A percentile compares a stretch with the other conserved stretches of the same genome.
Conservation (phyloP, 1,284 basidiomycete genomes). For the Apiotrichum gracile region DNA sequence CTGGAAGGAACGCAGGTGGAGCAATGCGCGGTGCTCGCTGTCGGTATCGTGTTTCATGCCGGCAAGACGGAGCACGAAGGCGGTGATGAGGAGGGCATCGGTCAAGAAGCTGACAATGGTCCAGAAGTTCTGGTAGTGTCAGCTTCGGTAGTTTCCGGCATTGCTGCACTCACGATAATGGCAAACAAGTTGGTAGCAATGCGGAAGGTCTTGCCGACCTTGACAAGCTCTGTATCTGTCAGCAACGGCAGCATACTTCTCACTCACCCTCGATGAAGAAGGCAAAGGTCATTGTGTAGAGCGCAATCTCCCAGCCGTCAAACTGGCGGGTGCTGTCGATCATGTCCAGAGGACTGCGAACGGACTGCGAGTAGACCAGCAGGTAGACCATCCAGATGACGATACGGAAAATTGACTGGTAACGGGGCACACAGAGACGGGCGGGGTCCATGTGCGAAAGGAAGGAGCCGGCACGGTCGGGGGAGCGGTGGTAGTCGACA, state of each 20-base stretch:
- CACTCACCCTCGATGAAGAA: slow-evolving; percentile 78
- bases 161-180: slow-evolving; percentile 28
- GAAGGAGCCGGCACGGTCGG: slow-evolving; percentile 51
- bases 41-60: slow-evolving; percentile 55
- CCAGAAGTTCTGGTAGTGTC: slow-evolving; percentile 62
- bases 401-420: slow-evolving; percentile 49
- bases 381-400: slow-evolving; percentile 78
- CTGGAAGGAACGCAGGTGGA: slow-evolving; percentile 73
- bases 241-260: not conserved
- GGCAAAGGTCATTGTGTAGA: slow-evolving; percentile 70
- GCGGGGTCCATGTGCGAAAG: slow-evolving; percentile 68
- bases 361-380: slow-evolving; percentile 76
- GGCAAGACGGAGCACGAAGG: slow-evolving; percentile 66
- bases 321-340: slow-evolving; percentile 48
- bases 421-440: slow-evolving; percentile 80
- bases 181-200: slow-evolving; percentile 32
- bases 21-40: slow-evolving; percentile 35
- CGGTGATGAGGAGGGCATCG: slow-evolving; percentile 62
- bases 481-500: slow-evolving; percentile 38
- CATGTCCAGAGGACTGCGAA: slow-evolving; percentile 49
- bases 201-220: slow-evolving; percentile 54
- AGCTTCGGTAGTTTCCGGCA: slow-evolving; percentile 39
- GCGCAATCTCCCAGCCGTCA: slow-evolving; percentile 68
- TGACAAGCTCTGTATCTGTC: slow-evolving; percentile 30
- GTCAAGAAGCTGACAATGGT: slow-evolving; percentile 64